These are phyloP conservation scores for Hymenoscyphus infarciens DNA, from an alignment of 2,329 filamentous ascomycete species.

Conservation along the genomic window DNA sequence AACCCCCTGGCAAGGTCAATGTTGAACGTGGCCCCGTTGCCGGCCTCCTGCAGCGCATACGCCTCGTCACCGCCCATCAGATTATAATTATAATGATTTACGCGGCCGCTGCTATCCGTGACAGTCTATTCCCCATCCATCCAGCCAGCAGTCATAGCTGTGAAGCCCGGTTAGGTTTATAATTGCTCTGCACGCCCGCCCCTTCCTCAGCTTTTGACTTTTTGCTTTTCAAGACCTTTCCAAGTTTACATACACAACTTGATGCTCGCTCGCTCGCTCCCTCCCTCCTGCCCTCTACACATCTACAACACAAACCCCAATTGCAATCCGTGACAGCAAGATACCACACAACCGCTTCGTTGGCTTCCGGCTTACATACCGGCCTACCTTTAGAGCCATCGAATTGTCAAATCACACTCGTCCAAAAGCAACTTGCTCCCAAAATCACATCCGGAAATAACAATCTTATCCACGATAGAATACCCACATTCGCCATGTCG, in stretches of 20 bases:
- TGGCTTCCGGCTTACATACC: not conserved
- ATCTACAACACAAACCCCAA: not conserved
- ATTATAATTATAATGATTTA: slow-evolving; percentile 21
- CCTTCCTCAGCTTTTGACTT: slow-evolving; percentile 12
- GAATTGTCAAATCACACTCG: not conserved
- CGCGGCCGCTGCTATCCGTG: slow-evolving; percentile 20
- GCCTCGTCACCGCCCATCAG: slow-evolving; percentile 26
- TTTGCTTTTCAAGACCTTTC: slow-evolving; percentile 13
- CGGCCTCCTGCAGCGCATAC: slow-evolving; percentile 15
- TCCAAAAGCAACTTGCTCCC: not conserved
- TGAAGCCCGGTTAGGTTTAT: slow-evolving; percentile 22
- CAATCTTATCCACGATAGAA: slow-evolving; percentile 8
- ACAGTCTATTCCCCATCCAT: slow-evolving; percentile 8
- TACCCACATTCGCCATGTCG: slow-evolving; percentile 23
- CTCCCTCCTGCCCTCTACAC: slow-evolving; percentile 7
- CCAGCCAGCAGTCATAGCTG: slow-evolving; percentile 16
- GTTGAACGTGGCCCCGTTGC: slow-evolving; percentile 15
- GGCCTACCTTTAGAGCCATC: not conserved
- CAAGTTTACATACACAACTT: slow-evolving; percentile 9
- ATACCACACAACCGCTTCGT: not conserved
- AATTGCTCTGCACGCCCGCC: slow-evolving; percentile 12
- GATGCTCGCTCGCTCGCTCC: slow-evolving; percentile 7
- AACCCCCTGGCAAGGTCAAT: slow-evolving; percentile 9
- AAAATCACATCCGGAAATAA: not conserved
- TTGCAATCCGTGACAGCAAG: slow-evolving; percentile 9